A percentile compares a stretch with the other conserved stretches of the same genome.
Conservation (phyloP, 1,139 yeast species). For the Sugiyamaella castrensis region DNA sequence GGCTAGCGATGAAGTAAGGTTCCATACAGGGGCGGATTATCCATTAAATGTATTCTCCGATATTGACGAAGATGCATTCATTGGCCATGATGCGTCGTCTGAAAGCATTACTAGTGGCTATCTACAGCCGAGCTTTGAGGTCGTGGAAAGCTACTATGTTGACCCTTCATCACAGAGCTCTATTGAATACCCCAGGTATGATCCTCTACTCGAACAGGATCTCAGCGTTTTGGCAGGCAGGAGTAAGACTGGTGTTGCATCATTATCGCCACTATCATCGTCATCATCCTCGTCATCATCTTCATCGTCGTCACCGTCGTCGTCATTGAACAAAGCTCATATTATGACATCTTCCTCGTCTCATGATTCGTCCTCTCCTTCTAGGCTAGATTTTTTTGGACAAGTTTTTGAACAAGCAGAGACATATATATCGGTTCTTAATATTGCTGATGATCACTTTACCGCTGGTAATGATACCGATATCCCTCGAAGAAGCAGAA, state of each 20-base stretch:
- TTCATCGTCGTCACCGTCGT: conserved; percentile 3
- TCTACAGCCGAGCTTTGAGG: conserved; percentile 32
- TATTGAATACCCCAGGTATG: conserved; percentile 29
- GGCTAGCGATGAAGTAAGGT: conserved; percentile 48
- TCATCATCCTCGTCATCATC: conserved; percentile 2
- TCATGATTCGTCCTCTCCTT: neutral
- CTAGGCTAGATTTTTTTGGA: conserved; percentile 21
- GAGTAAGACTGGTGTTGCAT: neutral
- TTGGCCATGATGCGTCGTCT: neutral
- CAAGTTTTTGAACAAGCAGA: conserved; percentile 25
- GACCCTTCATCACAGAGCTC: conserved; percentile 24
- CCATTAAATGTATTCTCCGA: conserved; percentile 50
- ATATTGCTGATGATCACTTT: conserved; percentile 52
- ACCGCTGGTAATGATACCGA: conserved; percentile 16
- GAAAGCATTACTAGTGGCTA: conserved; percentile 31
- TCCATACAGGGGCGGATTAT: conserved; percentile 27
- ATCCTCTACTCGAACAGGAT: conserved; percentile 37
- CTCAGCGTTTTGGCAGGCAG: conserved; percentile 31
- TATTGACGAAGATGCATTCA: conserved; percentile 44
- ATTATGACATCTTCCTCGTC: neutral
- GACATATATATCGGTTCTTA: conserved; percentile 31
- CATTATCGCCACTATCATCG: conserved; percentile 1
- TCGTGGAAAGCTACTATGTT: conserved; percentile 43
- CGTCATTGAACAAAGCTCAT: neutral
- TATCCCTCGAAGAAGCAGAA: conserved; percentile 9